Percentiles rank a stretch among this genome's conserved stretches.
phyloP scores from a whole-genome alignment of 257 asterid genomes.

The Primulina eburnea region DNA sequence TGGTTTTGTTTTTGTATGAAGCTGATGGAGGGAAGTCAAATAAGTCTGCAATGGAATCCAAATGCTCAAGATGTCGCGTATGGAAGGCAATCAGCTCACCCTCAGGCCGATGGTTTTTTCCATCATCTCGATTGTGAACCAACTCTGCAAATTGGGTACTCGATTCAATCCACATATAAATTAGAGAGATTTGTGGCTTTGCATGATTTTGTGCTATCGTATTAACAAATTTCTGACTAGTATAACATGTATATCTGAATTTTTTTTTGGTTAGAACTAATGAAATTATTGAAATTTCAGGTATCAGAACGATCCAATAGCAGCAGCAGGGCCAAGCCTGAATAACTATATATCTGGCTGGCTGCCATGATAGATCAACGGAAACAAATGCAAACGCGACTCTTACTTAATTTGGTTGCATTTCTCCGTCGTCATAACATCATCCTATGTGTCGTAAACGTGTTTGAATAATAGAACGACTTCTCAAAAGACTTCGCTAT shows the following conservation, averaged over 20 bases:
- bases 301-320: not conserved
- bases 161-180: no score
- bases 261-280: no score
- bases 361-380: not conserved
- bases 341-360: not conserved
- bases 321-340: not conserved
- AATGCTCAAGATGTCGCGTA: slow-evolving; percentile 64
- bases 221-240: no score
- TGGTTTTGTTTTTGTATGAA: slow-evolving; percentile 22
- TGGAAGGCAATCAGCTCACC: slow-evolving; percentile 57
- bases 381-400: not conserved
- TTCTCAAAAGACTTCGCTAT: not conserved
- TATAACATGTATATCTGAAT: no score
- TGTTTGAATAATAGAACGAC: not conserved
- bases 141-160: slow-evolving; percentile 85
- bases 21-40: slow-evolving; percentile 79
- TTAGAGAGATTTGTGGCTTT: no score
- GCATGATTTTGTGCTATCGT: no score
- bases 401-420: no score
- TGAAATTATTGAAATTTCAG: not conserved
- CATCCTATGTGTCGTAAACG: not conserved
- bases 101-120: slow-evolving; percentile 63
- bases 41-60: slow-evolving; percentile 82
- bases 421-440: not conserved
- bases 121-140: slow-evolving; percentile 91